Conservation (phyloP, 225 moss, liverwort and hornwort genomes). For the Bryum argenteum region DNA sequence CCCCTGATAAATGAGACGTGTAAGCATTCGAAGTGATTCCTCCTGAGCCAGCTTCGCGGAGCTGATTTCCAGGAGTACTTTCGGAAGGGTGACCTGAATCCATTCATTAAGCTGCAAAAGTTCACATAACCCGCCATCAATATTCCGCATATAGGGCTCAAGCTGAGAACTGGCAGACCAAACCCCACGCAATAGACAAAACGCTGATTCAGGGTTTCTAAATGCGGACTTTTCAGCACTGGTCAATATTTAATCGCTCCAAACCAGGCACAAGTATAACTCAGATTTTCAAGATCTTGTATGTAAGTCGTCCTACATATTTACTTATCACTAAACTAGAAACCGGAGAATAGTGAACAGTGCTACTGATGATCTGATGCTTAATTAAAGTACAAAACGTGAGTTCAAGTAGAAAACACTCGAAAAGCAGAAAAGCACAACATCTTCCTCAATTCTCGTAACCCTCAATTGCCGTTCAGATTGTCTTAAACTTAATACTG, state of each 20-base stretch:
- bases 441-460: not conserved
- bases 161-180: conserved; percentile 18
- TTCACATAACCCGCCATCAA: conserved; percentile 67
- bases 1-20: conserved; percentile 59
- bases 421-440: not conserved
- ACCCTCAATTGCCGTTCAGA: not conserved
- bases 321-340: not conserved
- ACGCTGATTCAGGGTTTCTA: conserved; percentile 2
- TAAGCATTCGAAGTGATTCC: conserved; percentile 71
- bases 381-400: conserved; percentile 17
- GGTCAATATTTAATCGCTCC: not conserved
- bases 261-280: not conserved
- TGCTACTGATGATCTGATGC: conserved; percentile 3
- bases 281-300: not conserved
- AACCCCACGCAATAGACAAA: conserved; percentile 31
- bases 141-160: conserved; percentile 47
- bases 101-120: conserved; percentile 93
- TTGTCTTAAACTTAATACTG: not conserved
- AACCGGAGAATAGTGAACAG: not conserved
- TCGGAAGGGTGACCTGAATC: conserved; percentile 76
- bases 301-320: not conserved
- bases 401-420: not conserved
- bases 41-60: conserved; percentile 87
- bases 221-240: not conserved
- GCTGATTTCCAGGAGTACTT: conserved; percentile 78